These are phyloP conservation scores for Picea glauca DNA, from an alignment of 75 land plant species.

Conservation along the genomic window DNA sequence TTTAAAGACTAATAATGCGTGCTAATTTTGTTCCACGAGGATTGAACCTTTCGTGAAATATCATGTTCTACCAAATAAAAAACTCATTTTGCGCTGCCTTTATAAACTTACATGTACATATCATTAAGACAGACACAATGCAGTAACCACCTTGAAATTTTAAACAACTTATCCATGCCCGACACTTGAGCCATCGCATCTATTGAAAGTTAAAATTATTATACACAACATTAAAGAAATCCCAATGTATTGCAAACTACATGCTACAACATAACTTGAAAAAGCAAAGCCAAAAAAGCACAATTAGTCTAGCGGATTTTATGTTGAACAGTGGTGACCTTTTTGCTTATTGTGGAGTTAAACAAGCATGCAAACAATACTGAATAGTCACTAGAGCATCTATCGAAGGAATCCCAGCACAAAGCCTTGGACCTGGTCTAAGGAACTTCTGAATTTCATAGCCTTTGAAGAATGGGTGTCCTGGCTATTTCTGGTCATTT, in stretches of 20 bases:
- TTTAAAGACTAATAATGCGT: background rate
- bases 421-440: background rate
- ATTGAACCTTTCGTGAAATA: background rate
- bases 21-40: background rate
- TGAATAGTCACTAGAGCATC: background rate
- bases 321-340: background rate
- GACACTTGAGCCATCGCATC: background rate
- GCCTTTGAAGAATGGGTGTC: background rate
- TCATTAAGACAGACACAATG: background rate
- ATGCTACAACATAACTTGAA: background rate
- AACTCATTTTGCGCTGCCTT: background rate
- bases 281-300: background rate
- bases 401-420: background rate
- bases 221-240: background rate
- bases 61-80: background rate
- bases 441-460: background rate
- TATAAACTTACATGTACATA: background rate
- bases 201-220: background rate
- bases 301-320: background rate
- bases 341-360: background rate
- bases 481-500: background rate
- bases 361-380: background rate
- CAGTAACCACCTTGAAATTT: background rate
- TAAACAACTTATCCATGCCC: background rate
- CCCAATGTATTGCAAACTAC: background rate